Percentiles rank a stretch among this genome's conserved stretches.
Conservation (phyloP, 495 filamentous ascomycete genomes). For the Penicillium lagena region DNA sequence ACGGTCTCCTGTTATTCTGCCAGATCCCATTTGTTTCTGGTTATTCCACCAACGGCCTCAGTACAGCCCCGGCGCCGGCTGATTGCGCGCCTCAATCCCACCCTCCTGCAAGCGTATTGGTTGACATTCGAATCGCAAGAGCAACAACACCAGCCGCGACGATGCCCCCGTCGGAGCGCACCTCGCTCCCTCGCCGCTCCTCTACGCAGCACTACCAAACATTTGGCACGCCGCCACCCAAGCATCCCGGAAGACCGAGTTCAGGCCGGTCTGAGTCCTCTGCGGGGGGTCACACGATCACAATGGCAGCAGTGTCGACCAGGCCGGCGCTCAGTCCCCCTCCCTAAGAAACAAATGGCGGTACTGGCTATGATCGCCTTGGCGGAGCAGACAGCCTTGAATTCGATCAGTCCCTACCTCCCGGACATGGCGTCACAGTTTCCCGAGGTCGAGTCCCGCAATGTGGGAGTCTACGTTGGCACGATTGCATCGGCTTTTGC, state of each 20-base stretch:
- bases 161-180: conserved; percentile 25
- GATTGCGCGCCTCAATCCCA: not conserved
- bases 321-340: conserved; percentile 43
- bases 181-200: conserved; percentile 50
- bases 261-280: conserved; percentile 42
- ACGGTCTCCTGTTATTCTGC: too few relatives aligned
- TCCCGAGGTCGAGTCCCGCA: conserved; percentile 60
- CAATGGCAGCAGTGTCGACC: conserved; percentile 19
- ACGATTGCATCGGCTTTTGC: conserved; percentile 86
- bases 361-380: conserved; percentile 85
- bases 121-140: too few relatives aligned
- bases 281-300: conserved; percentile 17
- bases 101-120: not conserved
- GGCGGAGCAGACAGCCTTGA: conserved; percentile 91
- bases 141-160: not conserved
- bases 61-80: too few relatives aligned
- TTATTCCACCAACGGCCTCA: too few relatives aligned
- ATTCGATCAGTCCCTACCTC: conserved; percentile 93
- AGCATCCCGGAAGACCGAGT: conserved; percentile 60
- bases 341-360: conserved; percentile 76
- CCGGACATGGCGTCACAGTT: conserved; percentile 87
- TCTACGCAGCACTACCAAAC: conserved; percentile 86
- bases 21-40: too few relatives aligned
- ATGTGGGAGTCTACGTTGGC: conserved; percentile 86
- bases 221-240: conserved; percentile 85